Evolutionary conservation across 352 stramenopile genomes (phyloP).

Genomic region (Globisporangium solare): DNA sequence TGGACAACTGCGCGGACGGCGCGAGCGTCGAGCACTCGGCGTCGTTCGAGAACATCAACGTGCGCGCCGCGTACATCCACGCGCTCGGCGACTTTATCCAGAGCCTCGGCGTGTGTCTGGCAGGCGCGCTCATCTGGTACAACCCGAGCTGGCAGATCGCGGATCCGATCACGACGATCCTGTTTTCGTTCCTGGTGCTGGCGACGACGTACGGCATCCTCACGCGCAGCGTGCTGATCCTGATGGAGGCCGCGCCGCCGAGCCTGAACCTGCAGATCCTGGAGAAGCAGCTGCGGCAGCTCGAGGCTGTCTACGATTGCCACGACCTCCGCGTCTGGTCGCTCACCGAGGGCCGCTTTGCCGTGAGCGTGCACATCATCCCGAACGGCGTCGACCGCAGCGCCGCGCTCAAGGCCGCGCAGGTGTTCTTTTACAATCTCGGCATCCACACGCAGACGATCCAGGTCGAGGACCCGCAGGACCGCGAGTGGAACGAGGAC

Average conservation of each 20-base stretch:
- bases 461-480: constrained; percentile 53
- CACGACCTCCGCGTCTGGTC: constrained; percentile 98
- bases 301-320: constrained; percentile 88
- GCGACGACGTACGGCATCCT: constrained; percentile 93
- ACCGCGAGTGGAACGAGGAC: constrained; percentile 59
- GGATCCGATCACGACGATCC: constrained; percentile 95
- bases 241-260: constrained; percentile 93
- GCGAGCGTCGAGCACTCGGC: constrained; percentile 22
- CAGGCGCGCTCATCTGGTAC: constrained; percentile 95
- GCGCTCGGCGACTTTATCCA: constrained; percentile 97
- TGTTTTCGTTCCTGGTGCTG: constrained; percentile 95
- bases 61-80: constrained; percentile 98
- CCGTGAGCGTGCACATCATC: constrained; percentile 91
- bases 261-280: constrained; percentile 44
- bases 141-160: constrained; percentile 93
- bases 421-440: constrained; percentile 44
- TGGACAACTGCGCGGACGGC: constrained; percentile 17
- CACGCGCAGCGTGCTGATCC: constrained; percentile 86
- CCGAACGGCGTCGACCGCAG: constrained; percentile 44
- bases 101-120: constrained; percentile 95
- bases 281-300: constrained; percentile 54
- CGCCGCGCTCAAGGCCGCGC: constrained; percentile 45
- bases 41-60: constrained; percentile 90
- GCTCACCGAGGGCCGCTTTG: constrained; percentile 86
- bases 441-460: constrained; percentile 63